Evolutionary conservation across 2,329 filamentous ascomycete genomes (phyloP).

Genomic region (Aspergillus texensis): DNA sequence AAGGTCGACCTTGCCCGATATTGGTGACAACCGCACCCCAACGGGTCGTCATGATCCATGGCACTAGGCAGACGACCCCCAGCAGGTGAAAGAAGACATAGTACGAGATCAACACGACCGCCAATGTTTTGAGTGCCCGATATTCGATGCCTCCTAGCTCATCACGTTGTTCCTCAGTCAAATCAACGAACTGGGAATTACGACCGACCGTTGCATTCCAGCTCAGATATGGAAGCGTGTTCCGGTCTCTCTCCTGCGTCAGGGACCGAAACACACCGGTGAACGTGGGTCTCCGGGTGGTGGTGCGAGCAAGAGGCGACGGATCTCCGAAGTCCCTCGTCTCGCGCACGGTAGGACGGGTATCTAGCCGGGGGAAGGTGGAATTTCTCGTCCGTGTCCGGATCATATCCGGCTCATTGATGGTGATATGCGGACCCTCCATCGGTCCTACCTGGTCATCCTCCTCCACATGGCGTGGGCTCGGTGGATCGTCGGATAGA

Average conservation of each 20-base stretch:
- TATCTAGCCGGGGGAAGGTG: slow-evolving; percentile 43
- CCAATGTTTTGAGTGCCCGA: slow-evolving; percentile 82
- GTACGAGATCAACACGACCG: slow-evolving; percentile 75
- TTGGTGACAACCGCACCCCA: slow-evolving; percentile 69
- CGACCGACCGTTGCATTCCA: slow-evolving; percentile 90
- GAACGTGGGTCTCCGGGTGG: slow-evolving; percentile 35
- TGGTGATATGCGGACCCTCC: slow-evolving; percentile 48
- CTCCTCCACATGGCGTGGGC: slow-evolving; percentile 20
- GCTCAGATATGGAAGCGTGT: slow-evolving; percentile 83
- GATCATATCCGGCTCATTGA: slow-evolving; percentile 48
- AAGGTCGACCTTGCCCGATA: slow-evolving; percentile 66
- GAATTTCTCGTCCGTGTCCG: slow-evolving; percentile 37
- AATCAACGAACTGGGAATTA: slow-evolving; percentile 87
- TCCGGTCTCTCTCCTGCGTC: slow-evolving; percentile 40
- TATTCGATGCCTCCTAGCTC: slow-evolving; percentile 97
- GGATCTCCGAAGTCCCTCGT: slow-evolving; percentile 34
- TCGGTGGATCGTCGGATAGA: slow-evolving; percentile 24
- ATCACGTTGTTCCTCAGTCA: slow-evolving; percentile 88
- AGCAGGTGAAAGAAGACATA: slow-evolving; percentile 82
- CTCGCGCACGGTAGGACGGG: slow-evolving; percentile 36
- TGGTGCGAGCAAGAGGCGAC: slow-evolving; percentile 26
- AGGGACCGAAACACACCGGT: slow-evolving; percentile 38
- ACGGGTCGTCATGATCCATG: slow-evolving; percentile 71
- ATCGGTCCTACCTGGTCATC: slow-evolving; percentile 29
- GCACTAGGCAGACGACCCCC: slow-evolving; percentile 71